Base-by-base conservation (phyloP, 2,329 filamentous ascomycete species). In the Ilyonectria sp. region DNA sequence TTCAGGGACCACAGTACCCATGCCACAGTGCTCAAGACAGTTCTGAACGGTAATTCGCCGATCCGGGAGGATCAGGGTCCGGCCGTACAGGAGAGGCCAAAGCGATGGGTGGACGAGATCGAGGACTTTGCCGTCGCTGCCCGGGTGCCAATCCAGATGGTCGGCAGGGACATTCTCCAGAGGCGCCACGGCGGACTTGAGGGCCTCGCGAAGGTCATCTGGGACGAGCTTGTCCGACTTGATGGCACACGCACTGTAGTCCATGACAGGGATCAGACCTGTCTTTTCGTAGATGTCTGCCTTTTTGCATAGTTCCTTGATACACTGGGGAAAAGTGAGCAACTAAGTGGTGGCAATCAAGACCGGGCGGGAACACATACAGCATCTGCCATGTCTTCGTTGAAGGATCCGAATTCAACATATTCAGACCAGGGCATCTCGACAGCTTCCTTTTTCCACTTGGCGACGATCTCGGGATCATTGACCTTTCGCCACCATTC, bases 41-140 rank as follows among this genome's bases (percentile, higher is more conserved):
- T 80, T 71, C 4, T 75, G 61, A 1, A 89, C 70, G 4, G 83
- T 80, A 47, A 82, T 76, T 2, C 70, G 68, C 43, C 46, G 72
- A 46, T 79, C 60, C 1, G 71, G 52, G 1, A 81, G 50, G 17
- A 80, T 71, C 3, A 81, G 80, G 2, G 83, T 84, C 15, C 78
- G 77, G 0, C 86, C 87, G 70, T 88, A 90, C 1, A 88, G 75
- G 0, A 92, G 77, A 0, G 90, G 89, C 69, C 85, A 92, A 7
- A 92, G 80, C 0, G 89, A 92, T 1, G 90, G 90, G 69, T 92
- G 86, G 6, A 92, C 84, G 1, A 92, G 79, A 73, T 93, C 86
- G 0, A 90, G 84, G 2, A 93, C 89, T 66, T 84, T 85, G 1
- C 81, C 77, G 35, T 89, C 80, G 0, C 86, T 89, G 2, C 85